A percentile compares a stretch with the other conserved stretches of the same genome.
phyloP scores from a whole-genome alignment of 169 alveolate genomes.

The Cryptosporidium sp. region DNA sequence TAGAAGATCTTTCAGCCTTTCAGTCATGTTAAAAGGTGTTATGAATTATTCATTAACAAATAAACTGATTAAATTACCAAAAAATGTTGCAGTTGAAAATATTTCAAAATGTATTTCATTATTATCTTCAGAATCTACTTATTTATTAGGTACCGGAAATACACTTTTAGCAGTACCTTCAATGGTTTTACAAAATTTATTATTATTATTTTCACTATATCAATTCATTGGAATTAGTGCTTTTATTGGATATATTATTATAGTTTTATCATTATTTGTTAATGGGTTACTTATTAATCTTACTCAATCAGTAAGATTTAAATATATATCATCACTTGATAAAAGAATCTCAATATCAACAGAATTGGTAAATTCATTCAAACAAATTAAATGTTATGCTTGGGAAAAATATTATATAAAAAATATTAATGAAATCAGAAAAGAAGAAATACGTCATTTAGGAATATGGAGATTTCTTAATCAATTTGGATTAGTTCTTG shows the following conservation, averaged over 20 bases:
- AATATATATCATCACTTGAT: conserved; percentile 34
- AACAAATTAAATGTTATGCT: conserved; percentile 74
- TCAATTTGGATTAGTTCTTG: conserved; percentile 58
- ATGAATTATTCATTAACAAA: conserved; percentile 44
- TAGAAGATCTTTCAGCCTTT: conserved; percentile 49
- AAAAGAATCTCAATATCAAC: conserved; percentile 60
- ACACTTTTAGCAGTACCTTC: conserved; percentile 59
- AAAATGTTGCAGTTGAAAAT: conserved; percentile 21
- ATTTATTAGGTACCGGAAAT: conserved; percentile 41
- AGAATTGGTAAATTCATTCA: conserved; percentile 48
- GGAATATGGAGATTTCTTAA: conserved; percentile 56
- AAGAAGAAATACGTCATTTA: conserved; percentile 33
- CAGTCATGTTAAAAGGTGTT: conserved; percentile 69
- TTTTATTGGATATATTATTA: conserved; percentile 60
- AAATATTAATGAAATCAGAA: conserved; percentile 39
- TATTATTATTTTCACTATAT: conserved; percentile 42
- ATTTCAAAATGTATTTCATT: conserved; percentile 44
- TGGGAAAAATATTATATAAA: conserved; percentile 62
- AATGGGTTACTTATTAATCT: conserved; percentile 35
- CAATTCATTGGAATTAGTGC: conserved; percentile 68
- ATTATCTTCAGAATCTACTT: conserved; percentile 62
- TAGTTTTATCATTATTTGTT: conserved; percentile 29
- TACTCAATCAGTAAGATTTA: conserved; percentile 38
- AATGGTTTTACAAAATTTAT: conserved; percentile 63
- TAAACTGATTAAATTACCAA: conserved; percentile 41